phyloP scores from a whole-genome alignment of 208 protist genomes.

The Trypanosoma theileri region DNA sequence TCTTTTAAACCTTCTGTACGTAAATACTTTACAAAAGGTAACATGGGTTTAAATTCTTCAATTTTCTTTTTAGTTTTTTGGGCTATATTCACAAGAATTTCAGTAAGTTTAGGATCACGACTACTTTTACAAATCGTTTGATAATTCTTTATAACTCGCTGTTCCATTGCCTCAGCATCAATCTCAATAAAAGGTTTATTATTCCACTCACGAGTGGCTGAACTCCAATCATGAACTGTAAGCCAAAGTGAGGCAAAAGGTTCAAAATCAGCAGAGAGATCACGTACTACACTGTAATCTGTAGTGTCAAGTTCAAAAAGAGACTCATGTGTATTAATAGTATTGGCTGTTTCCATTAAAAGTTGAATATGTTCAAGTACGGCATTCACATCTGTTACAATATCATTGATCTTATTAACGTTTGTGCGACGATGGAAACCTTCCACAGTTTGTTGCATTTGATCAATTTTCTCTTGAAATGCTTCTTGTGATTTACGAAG shows the following conservation, averaged over 20 bases:
- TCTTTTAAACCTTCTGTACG: slow-evolving; percentile 96
- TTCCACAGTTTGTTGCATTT: slow-evolving; percentile 71
- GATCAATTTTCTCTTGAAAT: slow-evolving; percentile 78
- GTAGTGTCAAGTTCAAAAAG: slow-evolving; percentile 94
- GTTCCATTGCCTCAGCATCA: slow-evolving; percentile 92
- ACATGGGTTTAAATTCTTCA: slow-evolving; percentile 94
- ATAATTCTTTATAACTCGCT: slow-evolving; percentile 70
- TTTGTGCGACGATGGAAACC: slow-evolving; percentile 91
- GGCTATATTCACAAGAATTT: slow-evolving; percentile 87
- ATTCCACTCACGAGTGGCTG: slow-evolving; percentile 81
- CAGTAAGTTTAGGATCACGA: slow-evolving; percentile 76
- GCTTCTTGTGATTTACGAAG: slow-evolving; percentile 85
- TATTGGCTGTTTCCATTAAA: slow-evolving; percentile 82
- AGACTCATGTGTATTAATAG: slow-evolving; percentile 94
- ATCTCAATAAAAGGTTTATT: slow-evolving; percentile 79
- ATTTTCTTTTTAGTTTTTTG: slow-evolving; percentile 85
- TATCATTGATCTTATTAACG: slow-evolving; percentile 80
- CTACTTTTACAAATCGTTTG: slow-evolving; percentile 87
- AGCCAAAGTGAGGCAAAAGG: slow-evolving; percentile 95
- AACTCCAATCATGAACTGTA: slow-evolving; percentile 89
- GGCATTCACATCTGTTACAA: slow-evolving; percentile 85
- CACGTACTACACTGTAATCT: slow-evolving; percentile 89
- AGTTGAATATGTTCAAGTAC: slow-evolving; percentile 87
- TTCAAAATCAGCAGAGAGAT: slow-evolving; percentile 94
- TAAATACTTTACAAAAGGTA: slow-evolving; percentile 95